These are phyloP conservation scores for Hippophae gyantsensis DNA, from an alignment of 306 rosid genomes.

Conservation along the genomic window DNA sequence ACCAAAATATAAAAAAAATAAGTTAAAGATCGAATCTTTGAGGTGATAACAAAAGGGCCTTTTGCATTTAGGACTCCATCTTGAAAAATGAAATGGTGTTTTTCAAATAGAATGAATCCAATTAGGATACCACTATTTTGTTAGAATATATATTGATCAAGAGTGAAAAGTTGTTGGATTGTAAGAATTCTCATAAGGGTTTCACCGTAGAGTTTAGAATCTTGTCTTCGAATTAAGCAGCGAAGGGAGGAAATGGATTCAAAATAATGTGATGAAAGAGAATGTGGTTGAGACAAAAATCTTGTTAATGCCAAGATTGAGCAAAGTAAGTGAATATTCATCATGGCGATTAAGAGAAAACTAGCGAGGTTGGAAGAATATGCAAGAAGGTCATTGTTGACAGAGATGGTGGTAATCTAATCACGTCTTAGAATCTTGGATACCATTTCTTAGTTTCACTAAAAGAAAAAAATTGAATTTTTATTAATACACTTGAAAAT, in stretches of 20 bases:
- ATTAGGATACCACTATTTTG: conserved; percentile 61
- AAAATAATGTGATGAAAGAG: conserved; percentile 46
- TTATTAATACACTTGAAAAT: no score
- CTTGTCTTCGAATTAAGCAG: conserved; percentile 48
- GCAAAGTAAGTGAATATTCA: conserved; percentile 58
- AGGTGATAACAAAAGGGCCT: no score
- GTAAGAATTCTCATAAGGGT: conserved; percentile 59
- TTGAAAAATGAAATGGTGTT: conserved; percentile 57
- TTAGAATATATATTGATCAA: conserved; percentile 70
- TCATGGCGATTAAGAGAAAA: conserved; percentile 52
- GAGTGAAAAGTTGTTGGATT: conserved; percentile 70
- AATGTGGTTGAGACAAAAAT: conserved; percentile 72
- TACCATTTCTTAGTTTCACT: no score
- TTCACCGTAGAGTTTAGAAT: conserved; percentile 20
- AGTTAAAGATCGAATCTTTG: no score
- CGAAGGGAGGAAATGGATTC: conserved; percentile 64
- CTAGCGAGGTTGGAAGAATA: conserved; percentile 23
- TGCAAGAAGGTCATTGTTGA: conserved; percentile 54
- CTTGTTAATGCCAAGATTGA: conserved; percentile 53
- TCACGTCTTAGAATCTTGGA: conserved; percentile 23
- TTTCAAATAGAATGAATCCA: conserved; percentile 60
- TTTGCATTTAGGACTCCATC: conserved; percentile 22
- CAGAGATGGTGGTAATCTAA: conserved; percentile 62
- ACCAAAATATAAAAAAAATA: no score
- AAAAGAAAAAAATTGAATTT: no score